Evolutionary conservation across 345 rosid species (phyloP).

Genomic region (Sisymbrium altissimum): DNA sequence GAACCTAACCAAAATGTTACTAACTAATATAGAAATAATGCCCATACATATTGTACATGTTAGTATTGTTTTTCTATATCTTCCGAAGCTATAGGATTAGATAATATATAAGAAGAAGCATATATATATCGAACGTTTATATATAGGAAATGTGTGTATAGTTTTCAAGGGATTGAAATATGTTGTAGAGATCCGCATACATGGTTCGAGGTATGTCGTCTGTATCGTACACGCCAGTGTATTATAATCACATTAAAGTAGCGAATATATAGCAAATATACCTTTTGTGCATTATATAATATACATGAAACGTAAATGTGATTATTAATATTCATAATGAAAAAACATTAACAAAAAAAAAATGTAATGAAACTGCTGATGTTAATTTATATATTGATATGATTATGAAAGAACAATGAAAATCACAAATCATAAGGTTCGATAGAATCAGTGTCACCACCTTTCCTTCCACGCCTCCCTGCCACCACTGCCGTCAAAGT

Average conservation of each 20-base stretch:
- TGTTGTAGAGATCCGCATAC: background rate
- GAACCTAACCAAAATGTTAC: background rate
- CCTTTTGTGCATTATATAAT: background rate
- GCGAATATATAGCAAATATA: background rate
- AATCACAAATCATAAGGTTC: background rate
- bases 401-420: background rate
- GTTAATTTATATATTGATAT: no score
- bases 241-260: background rate
- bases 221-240: background rate
- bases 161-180: background rate
- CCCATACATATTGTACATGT: background rate
- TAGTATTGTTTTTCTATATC: background rate
- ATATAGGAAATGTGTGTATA: background rate
- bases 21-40: background rate
- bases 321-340: no score
- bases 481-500: no score
- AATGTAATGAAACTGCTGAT: no score
- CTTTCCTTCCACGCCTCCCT: no score
- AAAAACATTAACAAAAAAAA: no score
- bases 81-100: background rate
- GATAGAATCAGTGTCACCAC: no score
- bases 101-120: background rate
- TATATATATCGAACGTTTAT: background rate
- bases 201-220: background rate
- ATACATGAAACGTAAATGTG: no score